phyloP scores from a whole-genome alignment of 1,284 basidiomycete genomes.

The Sanguinoderma infundibulare region DNA sequence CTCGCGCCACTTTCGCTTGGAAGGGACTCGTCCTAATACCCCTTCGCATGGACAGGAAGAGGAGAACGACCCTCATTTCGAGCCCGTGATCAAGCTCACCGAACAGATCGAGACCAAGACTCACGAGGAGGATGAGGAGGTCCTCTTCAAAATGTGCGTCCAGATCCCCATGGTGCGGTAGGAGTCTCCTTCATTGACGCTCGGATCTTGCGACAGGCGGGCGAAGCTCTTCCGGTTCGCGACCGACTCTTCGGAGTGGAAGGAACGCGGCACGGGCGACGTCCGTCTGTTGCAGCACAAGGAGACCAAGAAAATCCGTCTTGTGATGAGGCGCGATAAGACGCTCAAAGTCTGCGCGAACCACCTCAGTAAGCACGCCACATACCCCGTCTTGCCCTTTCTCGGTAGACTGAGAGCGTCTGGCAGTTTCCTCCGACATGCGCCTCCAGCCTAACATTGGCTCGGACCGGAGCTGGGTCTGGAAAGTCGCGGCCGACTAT shows the following conservation, averaged over 20 bases:
- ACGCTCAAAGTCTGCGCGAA: conserved; percentile 99
- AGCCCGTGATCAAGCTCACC: conserved; percentile 97
- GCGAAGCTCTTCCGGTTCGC: conserved; percentile 99
- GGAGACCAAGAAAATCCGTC: conserved; percentile 88
- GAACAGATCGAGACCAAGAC: conserved; percentile 96
- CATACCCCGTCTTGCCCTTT: neutral
- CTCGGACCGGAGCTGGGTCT: conserved; percentile 99
- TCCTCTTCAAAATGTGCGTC: conserved; percentile 95
- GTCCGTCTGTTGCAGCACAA: conserved; percentile 90
- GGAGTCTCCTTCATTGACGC: conserved; percentile 9
- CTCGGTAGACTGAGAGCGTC: neutral
- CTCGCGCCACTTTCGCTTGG: conserved; percentile 23
- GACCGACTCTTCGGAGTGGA: conserved; percentile 87
- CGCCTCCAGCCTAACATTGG: conserved; percentile 97
- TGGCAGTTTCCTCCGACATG: conserved; percentile 88
- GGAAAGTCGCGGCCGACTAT: conserved; percentile 96
- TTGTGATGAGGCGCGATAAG: conserved; percentile 99
- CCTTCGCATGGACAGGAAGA: conserved; percentile 61
- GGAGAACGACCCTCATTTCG: conserved; percentile 90
- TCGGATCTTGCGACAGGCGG: conserved; percentile 63
- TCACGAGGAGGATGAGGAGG: conserved; percentile 92
- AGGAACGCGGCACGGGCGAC: conserved; percentile 94
- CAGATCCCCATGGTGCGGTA: conserved; percentile 33
- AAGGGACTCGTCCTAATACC: neutral
- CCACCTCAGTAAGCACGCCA: conserved; percentile 80